A percentile compares a stretch with the other conserved stretches of the same genome.
Evolutionary conservation across 495 filamentous ascomycete species (phyloP).

Genomic region (Trypethelium eluteriae): DNA sequence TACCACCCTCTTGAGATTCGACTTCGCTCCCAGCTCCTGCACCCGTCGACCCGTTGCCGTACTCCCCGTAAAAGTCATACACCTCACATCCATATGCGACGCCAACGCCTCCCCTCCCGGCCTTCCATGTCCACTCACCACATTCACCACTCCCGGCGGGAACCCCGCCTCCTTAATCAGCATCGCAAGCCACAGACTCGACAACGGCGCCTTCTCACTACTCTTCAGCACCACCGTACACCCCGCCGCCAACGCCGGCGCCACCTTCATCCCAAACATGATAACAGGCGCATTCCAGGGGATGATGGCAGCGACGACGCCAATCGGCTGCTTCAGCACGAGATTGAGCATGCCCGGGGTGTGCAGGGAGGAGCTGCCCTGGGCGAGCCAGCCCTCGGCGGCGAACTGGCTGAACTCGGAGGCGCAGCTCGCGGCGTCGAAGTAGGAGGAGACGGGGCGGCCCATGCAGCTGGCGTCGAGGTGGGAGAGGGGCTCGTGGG

Average conservation of each 20-base stretch:
- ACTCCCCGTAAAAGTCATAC: slow-evolving; percentile 30
- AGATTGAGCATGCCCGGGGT: slow-evolving; percentile 31
- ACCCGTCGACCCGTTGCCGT: slow-evolving; percentile 29
- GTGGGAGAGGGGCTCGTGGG: slow-evolving; percentile 43
- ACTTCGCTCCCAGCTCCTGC: slow-evolving; percentile 29
- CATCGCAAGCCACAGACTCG: slow-evolving; percentile 31
- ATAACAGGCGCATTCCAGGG: slow-evolving; percentile 36
- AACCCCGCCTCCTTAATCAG: slow-evolving; percentile 35
- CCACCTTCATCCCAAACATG: slow-evolving; percentile 31
- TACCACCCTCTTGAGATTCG: slow-evolving; percentile 34
- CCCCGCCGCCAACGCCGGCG: slow-evolving; percentile 33
- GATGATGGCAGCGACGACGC: slow-evolving; percentile 35
- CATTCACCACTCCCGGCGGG: slow-evolving; percentile 36
- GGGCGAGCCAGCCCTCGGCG: slow-evolving; percentile 23
- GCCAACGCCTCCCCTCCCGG: slow-evolving; percentile 15
- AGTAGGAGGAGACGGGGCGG: slow-evolving; percentile 35
- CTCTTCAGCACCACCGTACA: slow-evolving; percentile 35
- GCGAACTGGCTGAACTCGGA: slow-evolving; percentile 25
- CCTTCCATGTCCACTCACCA: slow-evolving; percentile 34
- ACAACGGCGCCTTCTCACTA: slow-evolving; percentile 36
- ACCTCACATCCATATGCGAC: slow-evolving; percentile 22
- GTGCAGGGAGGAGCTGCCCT: slow-evolving; percentile 30
- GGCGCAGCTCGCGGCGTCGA: slow-evolving; percentile 30
- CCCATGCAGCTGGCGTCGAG: slow-evolving; percentile 51
- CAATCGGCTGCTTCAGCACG: slow-evolving; percentile 34